phyloP scores from a whole-genome alignment of 371 early-diverging fungal genomes.

The Saksenaea oblongispora region DNA sequence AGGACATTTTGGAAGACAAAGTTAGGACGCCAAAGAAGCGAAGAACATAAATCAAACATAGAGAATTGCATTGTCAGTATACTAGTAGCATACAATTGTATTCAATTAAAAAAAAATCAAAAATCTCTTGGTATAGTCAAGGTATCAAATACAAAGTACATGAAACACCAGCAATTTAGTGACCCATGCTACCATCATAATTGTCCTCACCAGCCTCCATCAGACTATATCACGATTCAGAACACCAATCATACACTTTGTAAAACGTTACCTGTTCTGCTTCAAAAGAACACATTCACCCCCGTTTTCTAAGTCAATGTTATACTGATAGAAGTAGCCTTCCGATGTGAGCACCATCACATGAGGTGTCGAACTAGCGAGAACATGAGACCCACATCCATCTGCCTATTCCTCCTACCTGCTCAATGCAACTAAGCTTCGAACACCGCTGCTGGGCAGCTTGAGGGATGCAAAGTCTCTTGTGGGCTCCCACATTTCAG shows the following conservation, averaged over 20 bases:
- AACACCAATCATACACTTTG: too few relatives aligned
- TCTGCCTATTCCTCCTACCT: conserved; percentile 37
- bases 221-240: too few relatives aligned
- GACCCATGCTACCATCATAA: too few relatives aligned
- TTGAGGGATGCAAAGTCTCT: conserved; percentile 94
- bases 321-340: conserved; percentile 90
- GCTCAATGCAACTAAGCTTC: conserved; percentile 82
- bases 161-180: background rate
- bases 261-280: conserved; percentile 60
- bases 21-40: background rate
- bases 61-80: background rate
- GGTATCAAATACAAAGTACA: background rate
- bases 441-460: conserved; percentile 79
- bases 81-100: background rate
- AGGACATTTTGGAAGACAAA: conserved; percentile 65
- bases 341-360: conserved; percentile 91
- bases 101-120: background rate
- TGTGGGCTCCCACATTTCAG: conserved; percentile 94
- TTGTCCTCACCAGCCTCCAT: too few relatives aligned
- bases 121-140: background rate
- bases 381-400: background rate
- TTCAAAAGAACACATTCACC: conserved; percentile 91
- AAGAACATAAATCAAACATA: background rate
- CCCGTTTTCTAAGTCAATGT: conserved; percentile 87
- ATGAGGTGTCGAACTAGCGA: conserved; percentile 68